Evolutionary conservation across 2,329 filamentous ascomycete species (phyloP).

Genomic region (Chalara sp.): DNA sequence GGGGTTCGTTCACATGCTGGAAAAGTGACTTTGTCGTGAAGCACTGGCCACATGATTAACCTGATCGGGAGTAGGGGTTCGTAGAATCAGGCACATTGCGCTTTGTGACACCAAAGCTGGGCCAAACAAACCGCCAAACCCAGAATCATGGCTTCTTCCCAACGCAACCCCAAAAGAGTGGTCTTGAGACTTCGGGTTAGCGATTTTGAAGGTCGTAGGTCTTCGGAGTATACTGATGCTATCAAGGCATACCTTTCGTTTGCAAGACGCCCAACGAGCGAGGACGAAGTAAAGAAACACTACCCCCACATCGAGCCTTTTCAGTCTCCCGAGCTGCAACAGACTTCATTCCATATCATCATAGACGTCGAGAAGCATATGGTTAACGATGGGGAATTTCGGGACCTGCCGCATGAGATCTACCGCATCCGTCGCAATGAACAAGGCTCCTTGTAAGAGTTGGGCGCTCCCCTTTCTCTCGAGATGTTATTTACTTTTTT

Average conservation of each 20-base stretch:
- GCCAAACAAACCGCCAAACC: background rate
- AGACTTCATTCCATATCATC: conserved; percentile 11
- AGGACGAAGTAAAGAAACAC: conserved; percentile 10
- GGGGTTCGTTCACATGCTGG: too few species aligned
- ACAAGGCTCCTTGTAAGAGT: background rate
- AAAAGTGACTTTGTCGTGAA: too few species aligned
- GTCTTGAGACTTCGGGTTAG: conserved; percentile 11
- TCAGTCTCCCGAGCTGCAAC: conserved; percentile 9
- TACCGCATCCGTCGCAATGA: conserved; percentile 5
- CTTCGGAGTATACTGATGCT: conserved; percentile 7
- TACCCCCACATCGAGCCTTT: conserved; percentile 12
- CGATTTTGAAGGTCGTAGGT: conserved; percentile 9
- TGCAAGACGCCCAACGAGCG: conserved; percentile 9
- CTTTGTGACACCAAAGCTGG: too few species aligned
- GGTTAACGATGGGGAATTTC: conserved; percentile 5
- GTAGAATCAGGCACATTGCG: too few species aligned
- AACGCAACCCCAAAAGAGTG: conserved; percentile 10
- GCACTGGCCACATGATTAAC: too few species aligned
- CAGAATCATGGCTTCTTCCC: conserved; percentile 1
- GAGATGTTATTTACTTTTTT: too few species aligned
- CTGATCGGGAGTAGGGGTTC: too few species aligned
- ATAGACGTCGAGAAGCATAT: conserved; percentile 9
- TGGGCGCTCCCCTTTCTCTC: background rate
- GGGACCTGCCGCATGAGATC: conserved; percentile 6
- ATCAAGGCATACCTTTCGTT: conserved; percentile 12